Base-by-base conservation (phyloP, 495 filamentous ascomycete species). In the Acidiella bohemica region DNA sequence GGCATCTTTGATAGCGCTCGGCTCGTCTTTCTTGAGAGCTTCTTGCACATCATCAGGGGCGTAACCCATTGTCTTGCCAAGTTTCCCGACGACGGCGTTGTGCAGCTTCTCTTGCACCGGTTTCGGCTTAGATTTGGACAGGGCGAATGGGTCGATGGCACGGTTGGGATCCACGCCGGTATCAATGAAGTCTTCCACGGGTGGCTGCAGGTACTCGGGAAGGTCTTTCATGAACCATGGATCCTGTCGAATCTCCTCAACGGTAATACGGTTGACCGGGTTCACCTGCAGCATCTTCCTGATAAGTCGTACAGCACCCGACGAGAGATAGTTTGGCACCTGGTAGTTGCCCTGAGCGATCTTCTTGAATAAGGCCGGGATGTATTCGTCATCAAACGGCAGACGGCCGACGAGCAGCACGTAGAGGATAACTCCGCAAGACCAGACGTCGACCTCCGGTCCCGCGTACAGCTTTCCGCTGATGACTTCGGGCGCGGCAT, bases 391-490 rank as follows among this genome's bases (percentile, higher is more conserved):
- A 60, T 97, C 92, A 54, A 97, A 97, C 8, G 90, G 90, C 20
- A 97, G 66, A 26, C 86, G 70, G 36, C 90, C 90, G 32, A 88
- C 84, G 19, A 97, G 68, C 50, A 97, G 65, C 39, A 97, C 90
- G 55, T 96, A 97, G 37, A 97, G 70, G 50, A 97, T 97, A 49
- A 97, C 92, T 53, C 90, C 90, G 55, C 88, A 96, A 62, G 90
- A 96, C 90, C 90, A 97, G 7, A 97, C 92, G 59, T 97, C 90
- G 31, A 97, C 90, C 60, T 97, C 90, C 2, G 92, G 90, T 2
- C 90, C 90, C 19, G 90, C 90, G 54, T 97, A 97, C 39, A 97
- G 68, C 67, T 96, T 97, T 11, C 90, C 90, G 31, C 83, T 86
- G 51, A 97, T 97, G 46, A 97, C 90, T 59, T 97, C 90, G 2